phyloP scores from a whole-genome alignment of 192 early-diverging fungal genomes.

The Dispira parvispora region DNA sequence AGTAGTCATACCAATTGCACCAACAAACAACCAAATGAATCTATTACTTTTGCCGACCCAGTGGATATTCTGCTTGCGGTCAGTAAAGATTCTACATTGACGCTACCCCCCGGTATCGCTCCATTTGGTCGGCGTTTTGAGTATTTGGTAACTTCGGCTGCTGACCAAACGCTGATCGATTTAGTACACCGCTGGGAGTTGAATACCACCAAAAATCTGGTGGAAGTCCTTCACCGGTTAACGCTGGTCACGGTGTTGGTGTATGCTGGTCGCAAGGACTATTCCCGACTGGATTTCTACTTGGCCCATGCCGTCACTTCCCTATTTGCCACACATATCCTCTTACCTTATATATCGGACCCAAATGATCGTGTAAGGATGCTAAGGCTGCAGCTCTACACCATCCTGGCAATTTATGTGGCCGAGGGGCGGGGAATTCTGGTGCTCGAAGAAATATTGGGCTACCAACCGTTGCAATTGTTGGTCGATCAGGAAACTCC shows the following conservation, averaged over 20 bases:
- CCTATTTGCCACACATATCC: background rate
- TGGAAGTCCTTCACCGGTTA: background rate
- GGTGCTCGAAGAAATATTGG: background rate
- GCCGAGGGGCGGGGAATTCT: background rate
- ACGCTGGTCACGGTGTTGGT: background rate
- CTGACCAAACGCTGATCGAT: background rate
- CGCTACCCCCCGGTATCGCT: background rate
- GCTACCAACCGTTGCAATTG: background rate
- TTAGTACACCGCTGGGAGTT: background rate
- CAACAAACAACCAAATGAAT: background rate
- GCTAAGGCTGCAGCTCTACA: background rate
- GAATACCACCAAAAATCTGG: background rate
- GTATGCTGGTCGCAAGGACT: background rate
- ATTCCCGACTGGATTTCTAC: background rate
- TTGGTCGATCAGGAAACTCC: background rate
- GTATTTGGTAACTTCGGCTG: background rate
- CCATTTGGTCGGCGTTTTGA: background rate
- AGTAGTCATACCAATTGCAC: background rate
- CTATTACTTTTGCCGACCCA: background rate
- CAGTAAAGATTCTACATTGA: background rate
- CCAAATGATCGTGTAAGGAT: background rate
- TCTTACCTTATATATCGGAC: background rate
- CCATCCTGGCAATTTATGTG: background rate
- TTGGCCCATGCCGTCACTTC: conserved; percentile 1
- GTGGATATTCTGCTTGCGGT: background rate